Percentiles rank a stretch among this genome's conserved stretches.
Conservation (phyloP, 2,329 filamentous ascomycete species). For the Clarireedia monteithiana region DNA sequence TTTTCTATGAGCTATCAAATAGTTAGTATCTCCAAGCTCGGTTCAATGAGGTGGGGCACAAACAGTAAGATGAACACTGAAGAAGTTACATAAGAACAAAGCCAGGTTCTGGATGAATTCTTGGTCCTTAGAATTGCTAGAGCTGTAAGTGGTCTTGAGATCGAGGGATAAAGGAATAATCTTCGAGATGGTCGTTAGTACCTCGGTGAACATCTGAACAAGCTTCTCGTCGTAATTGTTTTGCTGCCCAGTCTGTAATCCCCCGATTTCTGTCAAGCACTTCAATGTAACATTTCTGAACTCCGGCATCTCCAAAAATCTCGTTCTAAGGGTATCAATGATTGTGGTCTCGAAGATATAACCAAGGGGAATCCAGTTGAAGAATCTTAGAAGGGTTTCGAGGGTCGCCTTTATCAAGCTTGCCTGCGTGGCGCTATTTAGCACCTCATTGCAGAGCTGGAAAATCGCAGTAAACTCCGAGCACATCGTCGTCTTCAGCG, state of each 20-base stretch:
- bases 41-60: slow-evolving; percentile 20
- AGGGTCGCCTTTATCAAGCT: slow-evolving; percentile 93
- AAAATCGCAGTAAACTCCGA: slow-evolving; percentile 98
- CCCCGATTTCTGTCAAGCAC: slow-evolving; percentile 93
- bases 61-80: slow-evolving; percentile 83
- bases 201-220: slow-evolving; percentile 97
- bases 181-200: slow-evolving; percentile 82
- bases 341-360: slow-evolving; percentile 98
- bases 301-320: slow-evolving; percentile 87
- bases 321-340: slow-evolving; percentile 86
- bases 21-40: slow-evolving; percentile 15
- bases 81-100: slow-evolving; percentile 94
- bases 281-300: slow-evolving; percentile 97
- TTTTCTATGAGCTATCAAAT: slow-evolving; percentile 74
- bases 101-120: slow-evolving; percentile 97
- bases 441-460: slow-evolving; percentile 90
- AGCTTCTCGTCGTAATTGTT: slow-evolving; percentile 89
- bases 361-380: slow-evolving; percentile 97
- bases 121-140: slow-evolving; percentile 87
- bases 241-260: slow-evolving; percentile 71
- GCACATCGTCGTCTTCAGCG: slow-evolving; percentile 97
- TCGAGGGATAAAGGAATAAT: slow-evolving; percentile 90
- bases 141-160: slow-evolving; percentile 82
- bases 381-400: slow-evolving; percentile 89
- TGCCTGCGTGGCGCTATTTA: slow-evolving; percentile 80